These are phyloP conservation scores for Globisporangium canariense DNA, from an alignment of 352 stramenopile species.

Conservation along the genomic window DNA sequence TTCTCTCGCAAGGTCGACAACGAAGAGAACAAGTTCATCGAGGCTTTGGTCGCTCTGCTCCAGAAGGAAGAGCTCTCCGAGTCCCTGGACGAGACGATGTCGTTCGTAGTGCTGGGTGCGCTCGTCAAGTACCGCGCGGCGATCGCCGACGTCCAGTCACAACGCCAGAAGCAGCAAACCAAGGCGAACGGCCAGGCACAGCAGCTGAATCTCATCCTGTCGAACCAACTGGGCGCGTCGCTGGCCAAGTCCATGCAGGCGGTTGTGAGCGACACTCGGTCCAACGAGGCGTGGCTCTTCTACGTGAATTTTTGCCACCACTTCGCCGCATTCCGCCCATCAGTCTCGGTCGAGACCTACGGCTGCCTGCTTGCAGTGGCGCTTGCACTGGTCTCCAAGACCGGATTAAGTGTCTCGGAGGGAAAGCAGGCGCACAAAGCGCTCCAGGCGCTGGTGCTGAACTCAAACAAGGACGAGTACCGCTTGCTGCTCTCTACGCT, in stretches of 20 bases:
- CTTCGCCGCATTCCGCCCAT: constrained; percentile 43
- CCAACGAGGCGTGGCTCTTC: constrained; percentile 40
- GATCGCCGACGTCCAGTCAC: constrained; percentile 15
- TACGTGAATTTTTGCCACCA: constrained; percentile 52
- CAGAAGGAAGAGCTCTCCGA: constrained; percentile 20
- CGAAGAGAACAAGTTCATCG: constrained; percentile 34
- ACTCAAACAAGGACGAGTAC: constrained; percentile 73
- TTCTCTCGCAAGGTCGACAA: constrained; percentile 10
- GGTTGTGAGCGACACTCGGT: constrained; percentile 20
- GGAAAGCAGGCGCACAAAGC: constrained; percentile 12
- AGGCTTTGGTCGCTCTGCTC: constrained; percentile 25
- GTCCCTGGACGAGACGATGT: constrained; percentile 16
- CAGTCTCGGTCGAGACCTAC: constrained; percentile 51
- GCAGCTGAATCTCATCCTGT: constrained; percentile 5
- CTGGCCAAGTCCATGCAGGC: constrained; percentile 49
- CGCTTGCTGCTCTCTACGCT: constrained; percentile 57
- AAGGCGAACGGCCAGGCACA: constrained; percentile 7
- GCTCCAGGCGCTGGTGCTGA: constrained; percentile 43
- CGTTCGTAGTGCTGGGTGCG: constrained; percentile 44
- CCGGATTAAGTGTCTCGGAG: not conserved
- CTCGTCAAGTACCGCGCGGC: constrained; percentile 54
- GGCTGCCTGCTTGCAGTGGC: constrained; percentile 59
- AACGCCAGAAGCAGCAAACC: constrained; percentile 14
- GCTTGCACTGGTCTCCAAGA: constrained; percentile 25
- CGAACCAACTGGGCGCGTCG: constrained; percentile 26